Conservation (phyloP, 257 asterid species). For the Solanum pimpinellifolium region DNA sequence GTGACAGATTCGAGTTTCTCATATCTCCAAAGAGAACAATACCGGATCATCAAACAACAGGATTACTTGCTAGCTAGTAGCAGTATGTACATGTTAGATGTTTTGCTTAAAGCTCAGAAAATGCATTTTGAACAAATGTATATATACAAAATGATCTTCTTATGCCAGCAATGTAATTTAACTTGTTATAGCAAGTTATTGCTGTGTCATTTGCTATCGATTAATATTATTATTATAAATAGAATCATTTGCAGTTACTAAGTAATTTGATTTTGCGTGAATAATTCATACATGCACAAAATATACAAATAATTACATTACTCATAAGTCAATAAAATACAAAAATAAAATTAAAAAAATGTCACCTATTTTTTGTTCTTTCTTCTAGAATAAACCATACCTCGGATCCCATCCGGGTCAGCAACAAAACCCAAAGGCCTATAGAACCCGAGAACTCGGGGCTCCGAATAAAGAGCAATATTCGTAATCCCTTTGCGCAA, state of each 20-base stretch:
- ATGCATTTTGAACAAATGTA: not conserved
- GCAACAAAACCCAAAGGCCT: constrained; percentile 83
- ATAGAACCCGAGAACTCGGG: constrained; percentile 91
- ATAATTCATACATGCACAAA: not conserved
- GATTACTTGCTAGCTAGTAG: too few species aligned
- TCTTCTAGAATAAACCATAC: constrained; percentile 81
- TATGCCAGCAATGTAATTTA: not conserved
- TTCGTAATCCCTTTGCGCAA: constrained; percentile 61
- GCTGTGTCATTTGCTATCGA: not conserved
- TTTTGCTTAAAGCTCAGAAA: not conserved
- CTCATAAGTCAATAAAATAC: not conserved
- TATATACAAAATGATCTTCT: not conserved
- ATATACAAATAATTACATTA: not conserved
- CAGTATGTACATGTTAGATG: not conserved
- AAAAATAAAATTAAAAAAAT: not conserved
- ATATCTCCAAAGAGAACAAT: not conserved
- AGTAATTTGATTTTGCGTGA: not conserved
- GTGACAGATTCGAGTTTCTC: not conserved
- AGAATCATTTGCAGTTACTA: not conserved
- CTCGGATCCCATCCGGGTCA: constrained; percentile 89
- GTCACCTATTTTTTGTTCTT: constrained; percentile 18
- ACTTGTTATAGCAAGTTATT: not conserved
- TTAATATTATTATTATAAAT: not conserved
- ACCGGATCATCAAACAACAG: not conserved
- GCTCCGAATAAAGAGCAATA: constrained; percentile 89